Base-by-base conservation (phyloP, 2,329 filamentous ascomycete genomes). In the Fonsecaea multimorphosa region DNA sequence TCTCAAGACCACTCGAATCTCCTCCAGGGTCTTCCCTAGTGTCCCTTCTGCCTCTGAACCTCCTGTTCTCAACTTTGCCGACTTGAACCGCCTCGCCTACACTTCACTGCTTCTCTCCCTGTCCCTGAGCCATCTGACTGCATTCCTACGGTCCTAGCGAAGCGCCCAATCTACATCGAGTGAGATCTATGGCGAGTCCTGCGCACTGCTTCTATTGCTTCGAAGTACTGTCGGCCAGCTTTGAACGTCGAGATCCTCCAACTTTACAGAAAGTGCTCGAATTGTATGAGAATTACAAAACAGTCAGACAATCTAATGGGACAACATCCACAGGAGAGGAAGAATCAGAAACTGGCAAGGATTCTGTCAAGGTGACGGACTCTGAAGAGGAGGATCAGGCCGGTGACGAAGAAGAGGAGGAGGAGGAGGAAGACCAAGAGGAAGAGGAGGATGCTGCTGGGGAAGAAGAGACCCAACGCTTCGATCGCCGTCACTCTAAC, bases 121-220 rank as follows among this genome's bases (percentile, higher is more conserved):
- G 9, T 8, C 29, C 22, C 36, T 52, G 49, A n/a, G 22, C n/a
- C 52, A 34, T 29, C 32, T 46, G 34, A 16, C 27, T 52, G 19
- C 38, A 32, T 51, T 38, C 44, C 38, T 14, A 29, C 54, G 53
- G 19, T 53, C 11, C 24, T 52, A 27, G n/a, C 11, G 32, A 49
- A 49, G 14, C 22, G 24, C 19, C 52, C 7, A 36, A 49, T 14
- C 55, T 53, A 16, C 11, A 12, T n/a, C 16, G 29, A 27, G 34
- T n/a, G 52, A 16, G 27, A 54, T 58, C 53, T 44, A 98, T 98
- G 94, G 94, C 95, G 56, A 90, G 90, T 64, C 80, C 86, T 73
- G 89, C 89, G 66, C 94, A 98, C 79, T 97, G 93, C 79, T 88
- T 94, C 74, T 93, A 89, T 79, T 97, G 93, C 82, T 98, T 99